Base-by-base conservation (phyloP, 108 stramenopile genomes). In the Discostella pseudostelligera region DNA sequence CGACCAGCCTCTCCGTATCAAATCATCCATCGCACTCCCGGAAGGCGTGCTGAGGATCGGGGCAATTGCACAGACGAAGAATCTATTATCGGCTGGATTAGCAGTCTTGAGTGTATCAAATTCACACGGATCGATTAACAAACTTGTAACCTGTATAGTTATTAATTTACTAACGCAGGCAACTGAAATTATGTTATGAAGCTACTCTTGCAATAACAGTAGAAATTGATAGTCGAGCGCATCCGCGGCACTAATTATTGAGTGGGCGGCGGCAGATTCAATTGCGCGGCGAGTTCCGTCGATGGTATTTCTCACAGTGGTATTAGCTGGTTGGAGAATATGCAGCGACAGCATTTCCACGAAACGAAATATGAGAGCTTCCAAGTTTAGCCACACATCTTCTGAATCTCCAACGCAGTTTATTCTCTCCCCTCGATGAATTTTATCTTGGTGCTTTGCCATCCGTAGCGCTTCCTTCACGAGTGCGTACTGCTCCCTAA, bases 161-260 rank as follows among this genome's bases (percentile, higher is more conserved):
- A 32, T 32, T 32, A 4, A 32, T 32, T 3, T 32, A 32, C 32
- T 4, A 4, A 32, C 32, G 5, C 3, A 32, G 32, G 32, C 3
- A 32, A 32, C 5, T 32, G 32, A 4, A 32, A 32, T 32, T 4
- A 5, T 32, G 32, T 32, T 4, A 32, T 32, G 32, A 32, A 36
- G 10, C 25, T 64, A 75, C 53, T 75, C 69, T 35, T 75, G 74
- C 40, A 75, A 24, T 35, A 70, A 62, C 14, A 70, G 20, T 44
- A 70, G 42, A 29, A 75, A 75, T 17, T 69, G 62, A 37, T 75
- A 75, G 42, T 75, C 69, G 25, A 75, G 17, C 11, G 72, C 65
- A 75, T 75, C 74, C 17, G 68, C n/a, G 32, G 74, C 74, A 29
- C 62, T 75, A 19, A 75, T 51, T 8, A 75, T 48, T 19, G 74